phyloP scores from a whole-genome alignment of 2,329 filamentous ascomycete species.

The Xylaria sp. region DNA sequence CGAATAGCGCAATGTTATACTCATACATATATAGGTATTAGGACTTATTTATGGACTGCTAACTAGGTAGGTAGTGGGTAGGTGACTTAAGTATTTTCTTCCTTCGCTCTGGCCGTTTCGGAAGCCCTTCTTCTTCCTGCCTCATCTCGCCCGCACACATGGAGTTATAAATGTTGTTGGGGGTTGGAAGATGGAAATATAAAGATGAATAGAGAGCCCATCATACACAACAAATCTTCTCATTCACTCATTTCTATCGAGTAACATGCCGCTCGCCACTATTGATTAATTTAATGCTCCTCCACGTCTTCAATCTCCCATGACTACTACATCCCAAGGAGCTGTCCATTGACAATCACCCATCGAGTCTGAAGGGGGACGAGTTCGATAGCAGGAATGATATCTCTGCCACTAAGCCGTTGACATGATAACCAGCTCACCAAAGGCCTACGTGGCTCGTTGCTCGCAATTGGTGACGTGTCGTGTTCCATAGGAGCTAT shows the following conservation, averaged over 20 bases:
- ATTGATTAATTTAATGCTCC: slow-evolving; percentile 7
- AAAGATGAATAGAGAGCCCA: not conserved
- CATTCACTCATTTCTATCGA: slow-evolving; percentile 30
- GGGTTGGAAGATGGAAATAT: not conserved
- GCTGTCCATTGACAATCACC: not conserved
- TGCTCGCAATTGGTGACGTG: not conserved
- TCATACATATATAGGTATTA: slow-evolving; percentile 30
- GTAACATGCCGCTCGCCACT: slow-evolving; percentile 10
- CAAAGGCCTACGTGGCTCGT: slow-evolving; percentile 5
- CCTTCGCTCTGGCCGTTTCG: slow-evolving; percentile 3
- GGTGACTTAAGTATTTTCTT: slow-evolving; percentile 11
- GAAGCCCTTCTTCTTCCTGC: slow-evolving; percentile 7
- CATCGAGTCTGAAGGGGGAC: not conserved
- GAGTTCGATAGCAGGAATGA: not conserved
- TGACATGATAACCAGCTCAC: slow-evolving; percentile 7
- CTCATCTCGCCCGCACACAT: slow-evolving; percentile 9
- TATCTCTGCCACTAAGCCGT: slow-evolving; percentile 7
- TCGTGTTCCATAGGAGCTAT: slow-evolving; percentile 20
- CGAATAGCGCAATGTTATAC: not conserved
- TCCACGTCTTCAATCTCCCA: slow-evolving; percentile 17
- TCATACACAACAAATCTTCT: slow-evolving; percentile 29
- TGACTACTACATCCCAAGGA: slow-evolving; percentile 15
- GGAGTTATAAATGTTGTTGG: slow-evolving; percentile 10
- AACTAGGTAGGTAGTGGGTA: slow-evolving; percentile 9
- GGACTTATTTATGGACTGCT: slow-evolving; percentile 26